Base-by-base conservation (phyloP, 345 rosid species). In the Aurinia saxatilis region DNA sequence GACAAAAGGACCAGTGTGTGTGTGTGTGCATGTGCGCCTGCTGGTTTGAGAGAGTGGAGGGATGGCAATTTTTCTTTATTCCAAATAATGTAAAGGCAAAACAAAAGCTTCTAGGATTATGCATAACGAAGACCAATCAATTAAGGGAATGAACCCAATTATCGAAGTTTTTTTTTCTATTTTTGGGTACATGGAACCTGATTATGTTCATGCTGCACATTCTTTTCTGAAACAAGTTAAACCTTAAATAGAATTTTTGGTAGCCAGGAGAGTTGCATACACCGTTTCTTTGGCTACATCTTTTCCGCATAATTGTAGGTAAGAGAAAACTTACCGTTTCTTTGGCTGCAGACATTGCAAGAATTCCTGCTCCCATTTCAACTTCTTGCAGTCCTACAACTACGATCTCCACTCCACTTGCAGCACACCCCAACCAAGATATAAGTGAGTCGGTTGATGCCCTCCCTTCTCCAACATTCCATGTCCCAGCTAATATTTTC, bases 281-380 rank as follows among this genome's bases (percentile, higher is more conserved):
- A 2, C 62, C 61, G n/a, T n/a, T n/a, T n/a, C n/a, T n/a, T n/a
- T n/a, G n/a, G n/a, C n/a, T 21, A 45, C 50, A 62, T 18, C 8
- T 53, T 45, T 36, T 17, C 42, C 2, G 33, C 16, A 23, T 34
- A 44, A n/a, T 27, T 44, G 25, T 54, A 56, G 19, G 51, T 48
- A 55, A 48, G 25, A 12, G 67, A 72, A 46, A 77, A 57, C 87
- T 77, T 81, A 85, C 96, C 17, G 96, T 83, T 80, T 88, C 96
- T 79, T 78, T 85, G 34, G 91, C 90, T 10, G 96, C 96, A 12
- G 96, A 88, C 87, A 88, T 80, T 48, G 96, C 96, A 62, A 88
- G 87, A 77, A 83, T 79, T 72, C 91, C 91, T 25, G 96, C 91
- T 57, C 96, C 91, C 91, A 85, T 88, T 69, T 85, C 96, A 65